Conservation (phyloP, 208 protist genomes). For the Acanthamoeba divionensis region DNA sequence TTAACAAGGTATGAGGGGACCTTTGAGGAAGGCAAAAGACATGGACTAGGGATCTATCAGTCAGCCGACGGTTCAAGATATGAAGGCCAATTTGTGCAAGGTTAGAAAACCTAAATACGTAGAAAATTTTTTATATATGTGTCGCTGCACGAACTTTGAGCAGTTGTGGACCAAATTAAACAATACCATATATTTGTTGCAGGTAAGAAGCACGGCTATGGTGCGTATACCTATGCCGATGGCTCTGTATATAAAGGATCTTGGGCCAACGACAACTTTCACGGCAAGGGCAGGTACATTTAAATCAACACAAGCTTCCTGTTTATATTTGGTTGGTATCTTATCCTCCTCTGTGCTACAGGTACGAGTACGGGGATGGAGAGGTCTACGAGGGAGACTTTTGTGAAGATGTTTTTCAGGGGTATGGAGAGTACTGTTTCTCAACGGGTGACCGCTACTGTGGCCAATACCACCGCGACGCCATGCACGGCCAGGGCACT, state of each 20-base stretch:
- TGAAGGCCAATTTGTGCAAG: not conserved
- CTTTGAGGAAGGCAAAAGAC: not conserved
- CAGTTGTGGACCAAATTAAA: too few relatives aligned
- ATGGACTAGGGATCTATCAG: not conserved
- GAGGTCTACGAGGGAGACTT: constrained; percentile 39
- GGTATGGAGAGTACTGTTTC: constrained; percentile 18
- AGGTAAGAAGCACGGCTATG: constrained; percentile 42
- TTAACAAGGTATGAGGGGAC: not conserved
- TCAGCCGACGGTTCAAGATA: not conserved
- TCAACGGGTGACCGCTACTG: not conserved
- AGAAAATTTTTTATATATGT: too few relatives aligned
- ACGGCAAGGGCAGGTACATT: constrained; percentile 22
- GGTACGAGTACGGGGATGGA: not conserved
- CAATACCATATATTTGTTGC: not conserved
- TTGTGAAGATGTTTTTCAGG: not conserved
- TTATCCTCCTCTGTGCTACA: too few relatives aligned
- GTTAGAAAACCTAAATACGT: not conserved
- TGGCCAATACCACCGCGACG: constrained; percentile 17
- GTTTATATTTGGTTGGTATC: too few relatives aligned
- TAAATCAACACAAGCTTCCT: too few relatives aligned
- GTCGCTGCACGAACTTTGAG: too few relatives aligned
- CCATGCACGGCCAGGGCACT: constrained; percentile 2
- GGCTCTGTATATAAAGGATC: not conserved
- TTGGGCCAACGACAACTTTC: constrained; percentile 19
- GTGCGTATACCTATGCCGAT: not conserved